phyloP scores from a whole-genome alignment of 441 rosid species.

The Jatropha podagrica region DNA sequence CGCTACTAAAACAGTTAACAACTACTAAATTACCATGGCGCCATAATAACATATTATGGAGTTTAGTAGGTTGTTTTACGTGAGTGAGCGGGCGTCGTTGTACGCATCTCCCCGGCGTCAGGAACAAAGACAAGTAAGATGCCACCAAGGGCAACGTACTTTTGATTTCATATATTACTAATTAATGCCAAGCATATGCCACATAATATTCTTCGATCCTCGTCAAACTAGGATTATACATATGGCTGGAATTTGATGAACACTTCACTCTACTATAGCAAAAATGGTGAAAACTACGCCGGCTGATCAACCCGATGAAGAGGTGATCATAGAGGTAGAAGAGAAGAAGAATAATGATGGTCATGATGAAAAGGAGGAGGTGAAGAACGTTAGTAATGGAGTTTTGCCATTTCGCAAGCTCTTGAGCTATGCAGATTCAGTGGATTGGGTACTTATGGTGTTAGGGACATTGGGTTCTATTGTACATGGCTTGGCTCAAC shows the following conservation, averaged over 20 bases:
- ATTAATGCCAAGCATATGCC: constrained; percentile 14
- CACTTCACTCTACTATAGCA: background rate
- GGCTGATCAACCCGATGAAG: background rate
- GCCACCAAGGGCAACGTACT: background rate
- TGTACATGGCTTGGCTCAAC: constrained; percentile 65
- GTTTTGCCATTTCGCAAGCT: constrained; percentile 44
- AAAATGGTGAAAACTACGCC: background rate
- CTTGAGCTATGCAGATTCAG: constrained; percentile 46
- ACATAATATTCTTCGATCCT: constrained; percentile 9
- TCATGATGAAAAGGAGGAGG: background rate
- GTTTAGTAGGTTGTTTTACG: constrained; percentile 3
- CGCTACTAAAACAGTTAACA: no score
- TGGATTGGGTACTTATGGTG: constrained; percentile 59
- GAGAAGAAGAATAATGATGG: background rate
- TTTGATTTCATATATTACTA: background rate
- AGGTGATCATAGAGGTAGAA: background rate
- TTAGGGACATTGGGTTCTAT: constrained; percentile 53
- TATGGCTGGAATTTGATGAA: background rate
- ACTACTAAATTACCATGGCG: no score
- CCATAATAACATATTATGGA: background rate
- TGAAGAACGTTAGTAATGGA: constrained; percentile 8
- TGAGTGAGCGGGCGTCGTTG: background rate
- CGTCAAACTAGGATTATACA: background rate
- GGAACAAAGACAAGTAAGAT: background rate
- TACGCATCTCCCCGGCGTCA: background rate